Conservation (phyloP, 129 eudicot species). For the Flaveria linearis region DNA sequence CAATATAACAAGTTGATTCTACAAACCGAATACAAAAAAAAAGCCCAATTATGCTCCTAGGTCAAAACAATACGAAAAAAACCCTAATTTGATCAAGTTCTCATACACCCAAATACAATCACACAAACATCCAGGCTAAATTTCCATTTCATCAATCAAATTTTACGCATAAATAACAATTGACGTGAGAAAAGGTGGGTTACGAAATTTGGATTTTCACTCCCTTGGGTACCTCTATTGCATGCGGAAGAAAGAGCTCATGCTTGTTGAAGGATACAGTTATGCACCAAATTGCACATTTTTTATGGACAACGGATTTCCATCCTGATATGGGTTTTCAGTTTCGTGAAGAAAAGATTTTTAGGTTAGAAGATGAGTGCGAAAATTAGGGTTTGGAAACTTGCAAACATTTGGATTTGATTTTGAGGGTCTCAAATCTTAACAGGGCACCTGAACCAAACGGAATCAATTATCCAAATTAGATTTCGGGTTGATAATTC, state of each 20-base stretch:
- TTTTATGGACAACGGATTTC: slow-evolving; percentile 24
- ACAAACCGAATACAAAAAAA: too few relatives aligned
- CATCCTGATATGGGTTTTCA: slow-evolving; percentile 8
- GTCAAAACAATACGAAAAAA: background rate
- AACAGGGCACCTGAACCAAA: slow-evolving; percentile 14
- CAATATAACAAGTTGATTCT: background rate
- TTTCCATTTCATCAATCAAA: slow-evolving; percentile 2
- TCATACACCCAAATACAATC: background rate
- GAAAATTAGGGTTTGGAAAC: slow-evolving; percentile 37
- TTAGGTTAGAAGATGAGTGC: slow-evolving; percentile 24
- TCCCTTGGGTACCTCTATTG: slow-evolving; percentile 11
- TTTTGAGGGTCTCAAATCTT: slow-evolving; percentile 14
- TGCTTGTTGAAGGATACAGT: slow-evolving; percentile 27
- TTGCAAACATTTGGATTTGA: slow-evolving; percentile 7
- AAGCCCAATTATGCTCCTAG: background rate
- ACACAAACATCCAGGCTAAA: slow-evolving; percentile 25
- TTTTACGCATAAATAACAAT: background rate
- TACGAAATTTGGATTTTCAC: slow-evolving; percentile 23
- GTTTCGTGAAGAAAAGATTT: slow-evolving; percentile 21
- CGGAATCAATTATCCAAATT: background rate
- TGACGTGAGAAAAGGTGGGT: background rate
- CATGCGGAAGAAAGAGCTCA: slow-evolving; percentile 29
- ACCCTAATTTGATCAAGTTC: slow-evolving; percentile 21
- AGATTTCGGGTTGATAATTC: background rate
- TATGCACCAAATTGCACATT: slow-evolving; percentile 13